These are phyloP conservation scores for Rosa lucieae DNA, from an alignment of 306 rosid species.

Conservation along the genomic window DNA sequence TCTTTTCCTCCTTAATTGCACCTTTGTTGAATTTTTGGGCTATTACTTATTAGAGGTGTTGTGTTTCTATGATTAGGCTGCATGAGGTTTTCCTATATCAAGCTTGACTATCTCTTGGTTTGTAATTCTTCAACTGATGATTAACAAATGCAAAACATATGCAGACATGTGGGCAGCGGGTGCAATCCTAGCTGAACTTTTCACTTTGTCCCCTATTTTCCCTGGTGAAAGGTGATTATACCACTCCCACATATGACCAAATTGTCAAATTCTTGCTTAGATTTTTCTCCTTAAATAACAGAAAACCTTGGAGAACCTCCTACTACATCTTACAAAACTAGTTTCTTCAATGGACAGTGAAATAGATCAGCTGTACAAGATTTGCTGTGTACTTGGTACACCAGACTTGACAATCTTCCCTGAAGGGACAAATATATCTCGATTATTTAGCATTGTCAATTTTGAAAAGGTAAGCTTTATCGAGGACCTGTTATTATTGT, in stretches of 20 bases:
- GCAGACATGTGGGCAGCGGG: slow-evolving; percentile 97
- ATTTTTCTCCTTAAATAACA: background rate
- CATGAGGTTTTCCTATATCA: background rate
- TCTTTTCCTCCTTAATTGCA: slow-evolving; percentile 16
- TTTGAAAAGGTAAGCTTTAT: slow-evolving; percentile 56
- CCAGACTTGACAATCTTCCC: slow-evolving; percentile 66
- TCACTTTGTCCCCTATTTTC: slow-evolving; percentile 72
- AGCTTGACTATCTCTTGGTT: slow-evolving; percentile 18
- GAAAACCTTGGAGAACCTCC: background rate
- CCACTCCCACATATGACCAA: background rate
- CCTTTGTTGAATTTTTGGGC: background rate
- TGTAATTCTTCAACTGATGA: slow-evolving; percentile 33
- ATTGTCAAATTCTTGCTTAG: background rate
- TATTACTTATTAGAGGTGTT: background rate
- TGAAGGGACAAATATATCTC: slow-evolving; percentile 50
- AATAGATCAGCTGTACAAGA: slow-evolving; percentile 83
- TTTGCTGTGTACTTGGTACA: slow-evolving; percentile 64
- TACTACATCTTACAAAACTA: slow-evolving; percentile 18
- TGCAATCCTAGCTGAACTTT: slow-evolving; percentile 84
- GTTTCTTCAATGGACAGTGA: slow-evolving; percentile 54
- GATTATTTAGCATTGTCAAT: slow-evolving; percentile 46
- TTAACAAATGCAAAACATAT: slow-evolving; percentile 28
- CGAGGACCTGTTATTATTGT: background rate
- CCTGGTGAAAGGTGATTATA: slow-evolving; percentile 81
- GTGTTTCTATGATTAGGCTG: slow-evolving; percentile 11